These are phyloP conservation scores for Chytriomyces hyalinus DNA, from an alignment of 192 early-diverging fungal species.

Conservation along the genomic window DNA sequence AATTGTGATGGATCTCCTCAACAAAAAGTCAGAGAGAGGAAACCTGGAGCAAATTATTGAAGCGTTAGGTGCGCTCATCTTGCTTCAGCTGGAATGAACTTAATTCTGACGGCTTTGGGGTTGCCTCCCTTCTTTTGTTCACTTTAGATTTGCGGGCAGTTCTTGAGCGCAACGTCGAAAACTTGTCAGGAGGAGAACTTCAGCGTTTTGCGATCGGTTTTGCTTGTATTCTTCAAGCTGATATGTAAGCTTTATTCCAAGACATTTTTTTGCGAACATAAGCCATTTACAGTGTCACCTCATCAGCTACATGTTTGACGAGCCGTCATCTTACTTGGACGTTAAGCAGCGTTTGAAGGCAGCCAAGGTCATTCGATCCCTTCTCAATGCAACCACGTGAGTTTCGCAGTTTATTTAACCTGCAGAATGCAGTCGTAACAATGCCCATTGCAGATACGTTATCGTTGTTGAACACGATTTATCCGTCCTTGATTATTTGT, in stretches of 20 bases:
- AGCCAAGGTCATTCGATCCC: slow-evolving; percentile 85
- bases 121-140: not conserved
- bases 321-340: slow-evolving; percentile 96
- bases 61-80: too few species aligned
- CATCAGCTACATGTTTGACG: slow-evolving; percentile 94
- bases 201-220: slow-evolving; percentile 97
- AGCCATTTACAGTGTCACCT: not conserved
- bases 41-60: slow-evolving; percentile 80
- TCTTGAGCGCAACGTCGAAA: slow-evolving; percentile 65
- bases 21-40: slow-evolving; percentile 70
- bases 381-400: slow-evolving; percentile 67
- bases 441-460: slow-evolving; percentile 71
- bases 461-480: slow-evolving; percentile 99
- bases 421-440: not conserved
- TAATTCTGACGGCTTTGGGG: too few species aligned
- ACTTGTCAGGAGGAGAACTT: slow-evolving; percentile 56
- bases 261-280: not conserved
- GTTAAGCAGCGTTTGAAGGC: slow-evolving; percentile 99
- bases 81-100: too few species aligned
- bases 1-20: slow-evolving; percentile 74
- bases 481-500: slow-evolving; percentile 95
- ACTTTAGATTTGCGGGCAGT: slow-evolving; percentile 78
- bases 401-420: not conserved
- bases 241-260: slow-evolving; percentile 68
- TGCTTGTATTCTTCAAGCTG: slow-evolving; percentile 78